phyloP scores from a whole-genome alignment of 2,329 filamentous ascomycete genomes.

The Neopestalotiopsis rosae region DNA sequence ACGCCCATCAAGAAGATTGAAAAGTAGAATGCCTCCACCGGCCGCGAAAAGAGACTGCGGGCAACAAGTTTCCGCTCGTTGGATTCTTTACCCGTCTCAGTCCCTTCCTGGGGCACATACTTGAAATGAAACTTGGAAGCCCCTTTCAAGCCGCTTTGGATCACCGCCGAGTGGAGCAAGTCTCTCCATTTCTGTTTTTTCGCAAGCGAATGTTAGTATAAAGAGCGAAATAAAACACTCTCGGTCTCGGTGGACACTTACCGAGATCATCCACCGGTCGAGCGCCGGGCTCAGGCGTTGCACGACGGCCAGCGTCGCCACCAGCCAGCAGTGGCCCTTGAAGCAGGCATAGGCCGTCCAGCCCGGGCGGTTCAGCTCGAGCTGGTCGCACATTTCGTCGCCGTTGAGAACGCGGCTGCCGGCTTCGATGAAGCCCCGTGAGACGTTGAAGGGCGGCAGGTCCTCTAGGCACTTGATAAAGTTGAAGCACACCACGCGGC shows the following conservation, averaged over 20 bases:
- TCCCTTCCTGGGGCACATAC: constrained; percentile 32
- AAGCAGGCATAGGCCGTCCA: constrained; percentile 35
- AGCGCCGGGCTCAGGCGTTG: constrained; percentile 33
- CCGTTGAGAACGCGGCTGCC: constrained; percentile 45
- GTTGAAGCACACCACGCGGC: constrained; percentile 41
- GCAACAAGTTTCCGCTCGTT: constrained; percentile 21
- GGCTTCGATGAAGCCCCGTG: constrained; percentile 40
- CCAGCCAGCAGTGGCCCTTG: constrained; percentile 38
- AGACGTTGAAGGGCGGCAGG: constrained; percentile 41
- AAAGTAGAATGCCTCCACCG: constrained; percentile 33
- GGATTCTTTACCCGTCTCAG: constrained; percentile 28
- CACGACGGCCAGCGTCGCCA: constrained; percentile 30
- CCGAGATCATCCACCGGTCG: constrained; percentile 30
- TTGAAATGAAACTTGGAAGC: constrained; percentile 40
- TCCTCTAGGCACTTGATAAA: constrained; percentile 44
- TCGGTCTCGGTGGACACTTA: constrained; percentile 19
- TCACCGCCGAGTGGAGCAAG: constrained; percentile 33
- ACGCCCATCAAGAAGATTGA: constrained; percentile 27
- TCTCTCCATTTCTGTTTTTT: constrained; percentile 22
- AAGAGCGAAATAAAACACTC: no score
- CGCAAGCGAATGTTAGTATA: not conserved
- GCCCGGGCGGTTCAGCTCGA: constrained; percentile 39
- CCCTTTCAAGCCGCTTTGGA: constrained; percentile 34
- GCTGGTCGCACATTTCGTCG: constrained; percentile 40
- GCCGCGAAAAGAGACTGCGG: constrained; percentile 26